phyloP scores from a whole-genome alignment of 805 yeast species.

The Candida krabiensis region DNA sequence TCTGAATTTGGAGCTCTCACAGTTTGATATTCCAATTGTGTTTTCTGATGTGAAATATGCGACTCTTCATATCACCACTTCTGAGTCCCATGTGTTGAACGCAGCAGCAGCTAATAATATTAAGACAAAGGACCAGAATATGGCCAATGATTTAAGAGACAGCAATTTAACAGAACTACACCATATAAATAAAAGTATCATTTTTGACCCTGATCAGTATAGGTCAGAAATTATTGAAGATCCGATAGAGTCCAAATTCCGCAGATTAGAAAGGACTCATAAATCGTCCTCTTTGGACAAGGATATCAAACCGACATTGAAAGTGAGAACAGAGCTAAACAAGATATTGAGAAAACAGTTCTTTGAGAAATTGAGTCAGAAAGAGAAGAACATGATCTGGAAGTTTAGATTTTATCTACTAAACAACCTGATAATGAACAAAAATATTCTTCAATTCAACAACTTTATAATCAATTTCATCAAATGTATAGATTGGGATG shows the following conservation, averaged over 20 bases:
- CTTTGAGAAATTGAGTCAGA: constrained; percentile 74
- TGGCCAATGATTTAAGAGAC: constrained; percentile 25
- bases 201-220: constrained; percentile 69
- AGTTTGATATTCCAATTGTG: constrained; percentile 71
- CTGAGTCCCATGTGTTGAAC: constrained; percentile 22
- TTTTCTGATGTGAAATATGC: constrained; percentile 57
- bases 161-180: constrained; percentile 19
- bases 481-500: constrained; percentile 86
- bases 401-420: constrained; percentile 80
- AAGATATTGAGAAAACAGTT: constrained; percentile 76
- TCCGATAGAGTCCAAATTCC: constrained; percentile 85
- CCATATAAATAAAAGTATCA: constrained; percentile 23
- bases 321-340: constrained; percentile 69
- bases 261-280: constrained; percentile 81
- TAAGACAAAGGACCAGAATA: constrained; percentile 16
- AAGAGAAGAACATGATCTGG: constrained; percentile 88
- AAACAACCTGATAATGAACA: constrained; percentile 43
- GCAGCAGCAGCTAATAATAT: constrained; percentile 19
- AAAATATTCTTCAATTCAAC: constrained; percentile 35
- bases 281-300: constrained; percentile 74
- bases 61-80: constrained; percentile 26
- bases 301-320: constrained; percentile 87
- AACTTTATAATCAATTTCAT: constrained; percentile 59
- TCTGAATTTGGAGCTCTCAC: constrained; percentile 51
- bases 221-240: constrained; percentile 49